Conservation (phyloP, 495 filamentous ascomycete genomes). For the Lichina pygmaea region DNA sequence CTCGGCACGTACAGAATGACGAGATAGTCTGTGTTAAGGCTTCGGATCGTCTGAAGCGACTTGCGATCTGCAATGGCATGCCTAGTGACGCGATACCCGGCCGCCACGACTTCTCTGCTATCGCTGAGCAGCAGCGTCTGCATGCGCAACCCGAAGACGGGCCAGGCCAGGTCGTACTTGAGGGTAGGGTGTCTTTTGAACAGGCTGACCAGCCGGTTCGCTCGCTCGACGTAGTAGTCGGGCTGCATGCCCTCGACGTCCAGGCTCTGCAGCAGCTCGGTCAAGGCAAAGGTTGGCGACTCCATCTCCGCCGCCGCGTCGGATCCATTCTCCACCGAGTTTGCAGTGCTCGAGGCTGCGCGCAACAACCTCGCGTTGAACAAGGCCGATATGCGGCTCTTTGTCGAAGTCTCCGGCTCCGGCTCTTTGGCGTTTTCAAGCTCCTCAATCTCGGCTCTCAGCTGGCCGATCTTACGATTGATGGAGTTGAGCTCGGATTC, state of each 20-base stretch:
- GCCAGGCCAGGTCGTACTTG: constrained; percentile 90
- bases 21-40: constrained; percentile 70
- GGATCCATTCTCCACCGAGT: too few species aligned
- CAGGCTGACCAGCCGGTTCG: constrained; percentile 73
- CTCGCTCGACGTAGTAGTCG: constrained; percentile 81
- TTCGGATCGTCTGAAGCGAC: constrained; percentile 68
- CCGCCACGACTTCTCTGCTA: constrained; percentile 82
- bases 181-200: constrained; percentile 81
- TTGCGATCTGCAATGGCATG: constrained; percentile 81
- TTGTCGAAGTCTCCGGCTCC: constrained; percentile 8
- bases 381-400: constrained; percentile 36
- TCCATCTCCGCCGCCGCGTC: constrained; percentile 25
- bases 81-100: constrained; percentile 75
- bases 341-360: constrained; percentile 23
- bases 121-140: constrained; percentile 89
- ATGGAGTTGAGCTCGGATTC: constrained; percentile 78
- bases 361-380: constrained; percentile 37
- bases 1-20: constrained; percentile 34
- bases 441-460: constrained; percentile 37
- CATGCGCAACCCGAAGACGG: constrained; percentile 73
- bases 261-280: constrained; percentile 65
- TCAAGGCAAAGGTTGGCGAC: constrained; percentile 70
- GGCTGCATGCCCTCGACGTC: constrained; percentile 67
- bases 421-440: background rate
- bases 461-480: constrained; percentile 67